phyloP scores from a whole-genome alignment of 345 rosid genomes.

The Firmiana major region DNA sequence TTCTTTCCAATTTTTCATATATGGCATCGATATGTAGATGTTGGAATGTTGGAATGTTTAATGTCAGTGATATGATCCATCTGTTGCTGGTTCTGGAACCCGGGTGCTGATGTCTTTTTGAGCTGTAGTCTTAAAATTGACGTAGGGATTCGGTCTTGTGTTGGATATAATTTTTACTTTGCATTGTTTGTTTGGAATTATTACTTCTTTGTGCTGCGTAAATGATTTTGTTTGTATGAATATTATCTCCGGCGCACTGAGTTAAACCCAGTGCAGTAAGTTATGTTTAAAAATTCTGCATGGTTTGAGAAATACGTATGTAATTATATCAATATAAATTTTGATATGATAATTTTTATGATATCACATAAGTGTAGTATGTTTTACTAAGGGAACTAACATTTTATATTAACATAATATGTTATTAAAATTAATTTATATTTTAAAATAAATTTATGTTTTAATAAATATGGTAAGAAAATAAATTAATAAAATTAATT shows the following conservation, averaged over 20 bases:
- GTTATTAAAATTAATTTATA: too few relatives aligned
- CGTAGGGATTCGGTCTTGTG: background rate
- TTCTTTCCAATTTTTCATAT: constrained; percentile 17
- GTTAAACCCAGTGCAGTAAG: background rate
- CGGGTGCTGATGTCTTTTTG: constrained; percentile 1
- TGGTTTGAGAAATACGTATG: too few relatives aligned
- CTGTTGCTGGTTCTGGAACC: background rate
- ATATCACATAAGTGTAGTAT: too few relatives aligned
- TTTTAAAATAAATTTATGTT: too few relatives aligned
- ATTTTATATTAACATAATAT: too few relatives aligned
- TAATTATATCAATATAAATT: too few relatives aligned
- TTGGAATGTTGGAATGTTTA: constrained; percentile 10
- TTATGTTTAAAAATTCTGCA: too few relatives aligned
- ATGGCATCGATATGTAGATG: constrained; percentile 20
- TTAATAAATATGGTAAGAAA: too few relatives aligned
- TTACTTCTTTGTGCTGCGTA: background rate
- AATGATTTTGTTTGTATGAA: background rate
- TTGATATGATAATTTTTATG: too few relatives aligned
- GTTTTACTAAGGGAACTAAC: too few relatives aligned
- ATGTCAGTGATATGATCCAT: background rate
- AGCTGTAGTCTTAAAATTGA: background rate
- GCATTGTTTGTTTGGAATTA: background rate
- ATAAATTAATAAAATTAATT: too few relatives aligned
- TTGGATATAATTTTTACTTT: background rate
- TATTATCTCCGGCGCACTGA: background rate